phyloP scores from a whole-genome alignment of 352 stramenopile species.

The Phytophthora sp. region DNA sequence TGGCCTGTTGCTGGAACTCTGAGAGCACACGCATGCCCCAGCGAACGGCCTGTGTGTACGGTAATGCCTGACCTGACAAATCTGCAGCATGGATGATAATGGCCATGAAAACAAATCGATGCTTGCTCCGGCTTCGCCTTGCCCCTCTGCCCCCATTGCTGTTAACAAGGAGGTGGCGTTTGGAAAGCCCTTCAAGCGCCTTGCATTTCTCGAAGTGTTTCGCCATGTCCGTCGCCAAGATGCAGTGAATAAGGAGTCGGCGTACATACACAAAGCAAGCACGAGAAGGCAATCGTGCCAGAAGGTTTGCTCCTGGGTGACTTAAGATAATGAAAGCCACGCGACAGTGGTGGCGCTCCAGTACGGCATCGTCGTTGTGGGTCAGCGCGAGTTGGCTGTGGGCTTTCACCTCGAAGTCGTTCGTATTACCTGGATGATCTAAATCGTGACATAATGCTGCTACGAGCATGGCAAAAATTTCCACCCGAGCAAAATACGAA shows the following conservation, averaged over 20 bases:
- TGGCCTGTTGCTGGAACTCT: conserved; percentile 79
- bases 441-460: conserved; percentile 76
- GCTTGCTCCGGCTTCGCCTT: conserved; percentile 42
- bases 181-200: conserved; percentile 54
- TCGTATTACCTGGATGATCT: conserved; percentile 83
- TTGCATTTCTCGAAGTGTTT: conserved; percentile 82
- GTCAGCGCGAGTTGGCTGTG: conserved; percentile 75
- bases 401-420: conserved; percentile 83
- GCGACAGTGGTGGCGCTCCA: conserved; percentile 84
- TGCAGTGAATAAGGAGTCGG: conserved; percentile 64
- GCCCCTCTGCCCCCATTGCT: conserved; percentile 27
- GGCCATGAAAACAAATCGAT: conserved; percentile 52
- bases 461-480: conserved; percentile 63
- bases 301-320: conserved; percentile 61
- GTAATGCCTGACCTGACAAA: conserved; percentile 70
- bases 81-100: conserved; percentile 76
- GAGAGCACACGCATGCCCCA: conserved; percentile 70
- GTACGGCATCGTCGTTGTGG: conserved; percentile 83
- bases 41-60: conserved; percentile 55
- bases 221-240: conserved; percentile 79
- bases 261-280: conserved; percentile 60
- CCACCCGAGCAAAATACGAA: conserved; percentile 51
- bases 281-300: conserved; percentile 51
- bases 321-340: conserved; percentile 77
- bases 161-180: conserved; percentile 32